Evolutionary conservation across 2,329 filamentous ascomycete genomes (phyloP), one percentile per base, ranked within the genome.

Genomic region (Aciculosporium take): DNA sequence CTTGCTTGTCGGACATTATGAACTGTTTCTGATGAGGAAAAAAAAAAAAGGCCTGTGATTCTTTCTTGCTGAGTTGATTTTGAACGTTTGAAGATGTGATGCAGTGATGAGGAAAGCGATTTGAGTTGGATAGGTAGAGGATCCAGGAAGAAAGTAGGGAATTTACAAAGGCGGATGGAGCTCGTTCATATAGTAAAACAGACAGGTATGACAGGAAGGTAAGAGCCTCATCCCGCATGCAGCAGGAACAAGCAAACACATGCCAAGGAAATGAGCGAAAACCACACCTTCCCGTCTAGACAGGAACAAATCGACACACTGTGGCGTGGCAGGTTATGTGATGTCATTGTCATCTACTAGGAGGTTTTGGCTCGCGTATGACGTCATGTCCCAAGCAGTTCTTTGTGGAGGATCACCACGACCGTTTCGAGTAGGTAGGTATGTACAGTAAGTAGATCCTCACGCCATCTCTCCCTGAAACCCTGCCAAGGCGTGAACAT

Each of bases 1-100:
- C 42, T 31, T 42, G 43, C 43, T 56, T 53, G 48, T 57, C 55
- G 48, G 54, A 48, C 55, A 61, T 56, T 30, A 28, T 43, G 38
- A 15, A 13, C 35, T 15, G 13, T 15, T 30, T 17, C 13, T 13
- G n/a, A 36, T 23, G 27, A 13, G 21, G 25, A 20, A 21, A 8
- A 28, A 13, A 25, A 29, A 20, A 21, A 8, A 28, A 28, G 8
- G 21, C 3, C 10, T 35, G 18, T 21, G 29, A 4, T 23, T 7
- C 18, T 12, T 17, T 23, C 2, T 33, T 33, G 23, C n/a, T n/a
- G 10, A 37, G 29, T 17, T 3, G 33, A 7, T 7, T 28, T 17
- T 5, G 15, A 23, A 23, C 10, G 28, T 20, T n/a, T 8, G n/a
- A n/a, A 33, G n/a, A 3, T 12, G 25, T 24, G 25, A 21, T 24